These are phyloP conservation scores for Pyronema omphalodes DNA, from an alignment of 495 filamentous ascomycete species.

Conservation along the genomic window DNA sequence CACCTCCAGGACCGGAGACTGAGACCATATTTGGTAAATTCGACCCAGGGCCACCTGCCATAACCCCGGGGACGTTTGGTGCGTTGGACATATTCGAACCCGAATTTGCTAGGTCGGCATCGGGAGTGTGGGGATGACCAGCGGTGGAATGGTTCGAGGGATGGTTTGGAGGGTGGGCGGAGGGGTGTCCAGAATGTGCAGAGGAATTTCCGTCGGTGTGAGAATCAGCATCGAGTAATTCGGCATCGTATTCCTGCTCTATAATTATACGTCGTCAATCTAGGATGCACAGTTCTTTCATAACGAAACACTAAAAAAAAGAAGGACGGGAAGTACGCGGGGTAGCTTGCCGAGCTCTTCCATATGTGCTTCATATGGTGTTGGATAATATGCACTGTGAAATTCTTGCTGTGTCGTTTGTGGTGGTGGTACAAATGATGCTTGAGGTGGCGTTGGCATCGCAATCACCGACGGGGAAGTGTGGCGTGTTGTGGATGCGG, in stretches of 20 bases:
- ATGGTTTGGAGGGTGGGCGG: slow-evolving; percentile 19
- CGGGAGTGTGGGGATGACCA: not conserved
- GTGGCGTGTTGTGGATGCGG: slow-evolving; percentile 15
- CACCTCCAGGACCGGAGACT: not conserved
- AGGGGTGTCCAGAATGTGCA: too few species aligned
- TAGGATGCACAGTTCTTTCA: slow-evolving; percentile 64
- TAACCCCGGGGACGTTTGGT: too few species aligned
- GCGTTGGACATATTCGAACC: too few species aligned
- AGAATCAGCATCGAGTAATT: slow-evolving; percentile 39
- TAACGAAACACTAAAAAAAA: slow-evolving; percentile 25
- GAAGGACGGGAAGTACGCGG: slow-evolving; percentile 35
- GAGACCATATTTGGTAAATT: slow-evolving; percentile 9
- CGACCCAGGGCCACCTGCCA: slow-evolving; percentile 5
- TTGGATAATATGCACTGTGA: slow-evolving; percentile 45
- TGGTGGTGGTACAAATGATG: slow-evolving; percentile 24
- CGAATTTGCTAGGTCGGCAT: too few species aligned
- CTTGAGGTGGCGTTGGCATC: slow-evolving; percentile 26
- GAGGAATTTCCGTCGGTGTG: too few species aligned
- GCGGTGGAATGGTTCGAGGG: slow-evolving; percentile 16
- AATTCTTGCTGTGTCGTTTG: slow-evolving; percentile 21
- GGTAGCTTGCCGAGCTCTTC: slow-evolving; percentile 91
- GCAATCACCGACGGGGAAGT: slow-evolving; percentile 25
- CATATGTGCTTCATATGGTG: slow-evolving; percentile 82
- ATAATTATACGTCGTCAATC: slow-evolving; percentile 48
- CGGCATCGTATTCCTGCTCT: slow-evolving; percentile 99